Conservation (phyloP, 352 stramenopile genomes). For the Phytophthora crassamura region DNA sequence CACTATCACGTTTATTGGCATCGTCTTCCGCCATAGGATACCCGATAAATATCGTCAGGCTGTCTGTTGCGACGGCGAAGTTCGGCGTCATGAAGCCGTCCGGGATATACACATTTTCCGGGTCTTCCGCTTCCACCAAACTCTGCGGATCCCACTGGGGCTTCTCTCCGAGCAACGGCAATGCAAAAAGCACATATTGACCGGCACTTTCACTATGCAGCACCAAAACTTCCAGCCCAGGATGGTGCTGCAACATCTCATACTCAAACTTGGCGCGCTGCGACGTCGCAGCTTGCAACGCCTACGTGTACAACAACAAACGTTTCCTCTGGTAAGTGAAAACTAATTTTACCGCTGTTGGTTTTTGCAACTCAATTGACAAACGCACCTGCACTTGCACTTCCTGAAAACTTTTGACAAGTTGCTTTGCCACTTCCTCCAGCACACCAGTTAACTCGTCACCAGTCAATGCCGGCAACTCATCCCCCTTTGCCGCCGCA, state of each 20-base stretch:
- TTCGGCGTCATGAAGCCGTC: slow-evolving; percentile 39
- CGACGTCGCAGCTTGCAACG: slow-evolving; percentile 10
- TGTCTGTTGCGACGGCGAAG: slow-evolving; percentile 18
- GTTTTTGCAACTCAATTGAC: background rate
- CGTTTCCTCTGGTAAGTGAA: background rate
- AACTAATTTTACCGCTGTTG: background rate
- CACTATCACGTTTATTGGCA: background rate
- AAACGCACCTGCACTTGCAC: slow-evolving; percentile 41
- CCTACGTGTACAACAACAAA: slow-evolving; percentile 10
- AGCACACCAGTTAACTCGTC: slow-evolving; percentile 29
- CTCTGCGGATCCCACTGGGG: slow-evolving; percentile 25
- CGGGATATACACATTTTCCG: slow-evolving; percentile 32
- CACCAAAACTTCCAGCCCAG: slow-evolving; percentile 42
- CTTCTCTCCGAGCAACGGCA: slow-evolving; percentile 43
- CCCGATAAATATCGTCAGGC: slow-evolving; percentile 31
- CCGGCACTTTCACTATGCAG: slow-evolving; percentile 1
- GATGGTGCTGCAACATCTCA: slow-evolving; percentile 50
- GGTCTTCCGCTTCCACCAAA: slow-evolving; percentile 12
- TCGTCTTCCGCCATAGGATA: slow-evolving; percentile 31
- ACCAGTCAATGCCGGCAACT: slow-evolving; percentile 17
- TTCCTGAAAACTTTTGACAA: slow-evolving; percentile 26
- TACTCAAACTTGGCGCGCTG: slow-evolving; percentile 50
- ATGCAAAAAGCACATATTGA: slow-evolving; percentile 36
- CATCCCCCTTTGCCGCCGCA: slow-evolving; percentile 8
- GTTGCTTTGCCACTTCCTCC: slow-evolving; percentile 23